A percentile compares a stretch with the other conserved stretches of the same genome.
phyloP scores from a whole-genome alignment of 177 flowering plant genomes.

The Telopea speciosissima region DNA sequence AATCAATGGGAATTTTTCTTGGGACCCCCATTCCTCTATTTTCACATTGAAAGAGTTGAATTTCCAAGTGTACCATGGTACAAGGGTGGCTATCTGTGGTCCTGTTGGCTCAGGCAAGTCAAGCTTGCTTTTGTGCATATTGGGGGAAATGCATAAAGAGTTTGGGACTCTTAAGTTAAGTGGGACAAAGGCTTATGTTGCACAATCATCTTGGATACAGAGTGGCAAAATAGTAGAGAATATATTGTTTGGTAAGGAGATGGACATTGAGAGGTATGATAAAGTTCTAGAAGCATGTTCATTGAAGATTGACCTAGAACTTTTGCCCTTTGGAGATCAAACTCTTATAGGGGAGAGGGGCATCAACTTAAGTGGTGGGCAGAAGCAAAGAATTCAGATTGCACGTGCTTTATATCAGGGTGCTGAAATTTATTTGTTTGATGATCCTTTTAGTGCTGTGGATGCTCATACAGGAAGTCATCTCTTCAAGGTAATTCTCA shows the following conservation, averaged over 20 bases:
- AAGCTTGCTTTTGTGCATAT: constrained; percentile 44
- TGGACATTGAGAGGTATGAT: constrained; percentile 20
- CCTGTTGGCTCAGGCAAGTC: constrained; percentile 63
- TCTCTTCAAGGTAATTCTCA: constrained; percentile 19
- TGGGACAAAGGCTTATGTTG: constrained; percentile 17
- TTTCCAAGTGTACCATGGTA: constrained; percentile 36
- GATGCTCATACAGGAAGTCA: constrained; percentile 25
- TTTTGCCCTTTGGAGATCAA: constrained; percentile 24
- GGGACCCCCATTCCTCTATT: constrained; percentile 34
- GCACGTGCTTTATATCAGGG: constrained; percentile 25
- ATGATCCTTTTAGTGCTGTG: constrained; percentile 28
- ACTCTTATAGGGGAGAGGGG: constrained; percentile 27
- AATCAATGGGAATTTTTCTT: constrained; percentile 34
- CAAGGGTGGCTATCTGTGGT: constrained; percentile 54
- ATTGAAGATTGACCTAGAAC: constrained; percentile 20
- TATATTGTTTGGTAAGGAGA: constrained; percentile 19
- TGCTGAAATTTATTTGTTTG: constrained; percentile 23
- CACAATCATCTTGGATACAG: constrained; percentile 23
- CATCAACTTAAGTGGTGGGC: constrained; percentile 24
- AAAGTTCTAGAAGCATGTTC: constrained; percentile 22
- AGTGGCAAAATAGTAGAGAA: constrained; percentile 27
- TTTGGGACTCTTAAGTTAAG: constrained; percentile 29
- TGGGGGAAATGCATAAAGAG: constrained; percentile 47
- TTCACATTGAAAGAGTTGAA: constrained; percentile 37
- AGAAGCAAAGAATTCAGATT: constrained; percentile 23